Evolutionary conservation across 208 protist species (phyloP), one percentile per base, ranked within the genome.

Genomic region (Acanthamoeba castellanii): DNA sequence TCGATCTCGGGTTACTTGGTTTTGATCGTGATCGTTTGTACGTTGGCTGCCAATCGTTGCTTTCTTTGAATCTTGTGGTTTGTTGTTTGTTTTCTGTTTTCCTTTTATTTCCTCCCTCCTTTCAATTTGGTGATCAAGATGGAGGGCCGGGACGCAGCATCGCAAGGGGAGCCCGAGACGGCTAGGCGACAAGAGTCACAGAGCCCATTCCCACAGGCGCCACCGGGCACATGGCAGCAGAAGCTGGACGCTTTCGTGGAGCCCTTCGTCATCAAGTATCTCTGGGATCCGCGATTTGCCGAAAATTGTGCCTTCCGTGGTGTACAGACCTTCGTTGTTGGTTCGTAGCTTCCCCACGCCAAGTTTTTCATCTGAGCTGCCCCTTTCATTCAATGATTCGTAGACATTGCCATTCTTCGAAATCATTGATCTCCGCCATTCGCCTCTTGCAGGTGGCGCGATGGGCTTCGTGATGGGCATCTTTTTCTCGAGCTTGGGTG

Each of bases 231-330:
- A 18, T 82, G 74, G 74, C 74, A 82, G 37, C 11, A 82, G 8
- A 42, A 52, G 18, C 37, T 82, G 27, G 74, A 82, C 25, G 2
- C n/a, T 7, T 50, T 82, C 42, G 74, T 50, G 74, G 74, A 82
- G 42, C 74, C 74, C 4, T 82, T 50, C 18, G 74, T 82, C 11
- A 42, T 82, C 25, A 82, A 82, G 1, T 50, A 50, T n/a, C 74
- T 82, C 37, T 50, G 37, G 34, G 37, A 82, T 52, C 74, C 74
- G 22, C 74, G 74, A 42, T 42, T 50, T n/a, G 74, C 74, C 25
- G 74, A 82, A 16, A 82, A 82, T 18, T 82, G 74, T 11, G 74
- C 74, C 74, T 82, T 82, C 74, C 74, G 74, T 30, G 74, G 74
- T 82, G 34, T 82, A 50, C 74, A 82, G 74, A 50, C 74, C 22